Conservation (phyloP, 129 eudicot species). For the Chrysanthemum lavandulifolium region DNA sequence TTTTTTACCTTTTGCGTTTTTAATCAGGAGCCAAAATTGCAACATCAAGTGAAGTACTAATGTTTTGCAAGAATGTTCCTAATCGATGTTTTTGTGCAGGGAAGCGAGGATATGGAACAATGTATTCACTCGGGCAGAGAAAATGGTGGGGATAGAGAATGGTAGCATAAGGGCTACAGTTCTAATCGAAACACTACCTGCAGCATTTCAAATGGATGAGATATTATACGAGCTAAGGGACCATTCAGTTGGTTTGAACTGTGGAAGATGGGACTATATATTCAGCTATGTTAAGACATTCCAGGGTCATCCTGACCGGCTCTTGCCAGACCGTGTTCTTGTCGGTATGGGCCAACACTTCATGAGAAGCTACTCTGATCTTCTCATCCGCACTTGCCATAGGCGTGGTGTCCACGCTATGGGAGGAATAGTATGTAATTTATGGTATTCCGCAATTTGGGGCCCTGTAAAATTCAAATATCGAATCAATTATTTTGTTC, state of each 20-base stretch:
- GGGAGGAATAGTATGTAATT: constrained; percentile 86
- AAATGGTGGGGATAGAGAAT: constrained; percentile 66
- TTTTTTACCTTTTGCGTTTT: no score
- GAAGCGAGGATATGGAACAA: constrained; percentile 95
- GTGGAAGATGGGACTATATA: constrained; percentile 98
- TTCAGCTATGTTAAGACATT: constrained; percentile 94
- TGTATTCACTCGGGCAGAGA: constrained; percentile 81
- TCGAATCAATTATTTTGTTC: not conserved
- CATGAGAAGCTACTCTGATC: constrained; percentile 93
- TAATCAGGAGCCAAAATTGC: not conserved
- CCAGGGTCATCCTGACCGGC: constrained; percentile 86
- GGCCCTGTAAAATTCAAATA: not conserved
- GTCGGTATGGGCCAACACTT: constrained; percentile 95
- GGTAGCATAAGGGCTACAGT: constrained; percentile 96
- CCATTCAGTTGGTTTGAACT: constrained; percentile 87
- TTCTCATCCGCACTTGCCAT: constrained; percentile 86
- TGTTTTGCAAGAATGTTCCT: not conserved
- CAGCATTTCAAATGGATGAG: constrained; percentile 93
- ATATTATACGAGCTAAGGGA: constrained; percentile 77
- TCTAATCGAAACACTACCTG: constrained; percentile 91
- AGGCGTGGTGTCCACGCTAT: constrained; percentile 93
- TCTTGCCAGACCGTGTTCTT: constrained; percentile 74
- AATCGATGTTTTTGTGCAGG: constrained; percentile 39
- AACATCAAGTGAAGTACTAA: not conserved
- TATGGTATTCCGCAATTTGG: not conserved